phyloP scores from a whole-genome alignment of 2,329 filamentous ascomycete species.

The Sporothrix mexicana region DNA sequence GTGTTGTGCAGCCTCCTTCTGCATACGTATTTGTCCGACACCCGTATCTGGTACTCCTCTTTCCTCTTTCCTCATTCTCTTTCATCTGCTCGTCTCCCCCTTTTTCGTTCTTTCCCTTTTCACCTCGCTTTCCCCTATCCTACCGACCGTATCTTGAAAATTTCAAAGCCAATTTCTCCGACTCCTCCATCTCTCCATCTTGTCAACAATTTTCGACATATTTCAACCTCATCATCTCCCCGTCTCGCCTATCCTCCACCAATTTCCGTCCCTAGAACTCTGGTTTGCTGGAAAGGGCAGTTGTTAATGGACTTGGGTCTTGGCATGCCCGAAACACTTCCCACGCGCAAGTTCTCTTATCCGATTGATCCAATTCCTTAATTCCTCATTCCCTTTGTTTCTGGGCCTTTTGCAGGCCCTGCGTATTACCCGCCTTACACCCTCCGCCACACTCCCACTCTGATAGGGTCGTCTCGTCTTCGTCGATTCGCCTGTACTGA shows the following conservation, averaged over 20 bases:
- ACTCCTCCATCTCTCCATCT: not conserved
- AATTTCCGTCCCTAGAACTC: not conserved
- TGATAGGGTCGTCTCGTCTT: conserved; percentile 1
- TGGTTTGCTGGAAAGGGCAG: conserved; percentile 11
- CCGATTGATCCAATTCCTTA: conserved; percentile 13
- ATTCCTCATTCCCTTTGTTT: conserved; percentile 21
- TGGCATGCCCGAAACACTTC: conserved; percentile 26
- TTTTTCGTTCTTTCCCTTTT: not conserved
- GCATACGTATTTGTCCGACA: conserved; percentile 21
- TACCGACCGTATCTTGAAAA: not conserved
- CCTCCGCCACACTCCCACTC: conserved; percentile 20
- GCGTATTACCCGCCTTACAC: not conserved
- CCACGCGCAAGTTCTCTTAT: conserved; percentile 11
- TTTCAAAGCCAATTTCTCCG: not conserved
- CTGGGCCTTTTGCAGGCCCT: conserved; percentile 17
- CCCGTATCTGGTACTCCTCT: not conserved
- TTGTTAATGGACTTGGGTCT: conserved; percentile 4
- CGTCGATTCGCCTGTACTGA: not conserved
- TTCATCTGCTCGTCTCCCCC: not conserved
- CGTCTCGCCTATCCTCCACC: not conserved
- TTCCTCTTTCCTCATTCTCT: not conserved
- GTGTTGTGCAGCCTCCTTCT: conserved; percentile 24
- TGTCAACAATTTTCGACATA: not conserved
- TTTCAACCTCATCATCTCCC: not conserved
- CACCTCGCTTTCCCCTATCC: not conserved